Base-by-base conservation (phyloP, 805 yeast species). In the Candida vartiovaarae region DNA sequence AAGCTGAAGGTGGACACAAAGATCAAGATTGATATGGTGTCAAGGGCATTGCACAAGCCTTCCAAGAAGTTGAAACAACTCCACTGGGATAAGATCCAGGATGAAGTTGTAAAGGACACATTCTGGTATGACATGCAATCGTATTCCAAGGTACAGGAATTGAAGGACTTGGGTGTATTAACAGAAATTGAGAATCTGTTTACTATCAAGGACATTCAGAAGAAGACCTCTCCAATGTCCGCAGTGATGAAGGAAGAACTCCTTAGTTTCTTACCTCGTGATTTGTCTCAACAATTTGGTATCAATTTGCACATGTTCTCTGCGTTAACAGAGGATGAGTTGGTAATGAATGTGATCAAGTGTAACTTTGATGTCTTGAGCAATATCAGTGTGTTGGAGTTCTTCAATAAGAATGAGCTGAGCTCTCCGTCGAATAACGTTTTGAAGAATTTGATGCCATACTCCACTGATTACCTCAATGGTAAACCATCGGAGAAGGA, bases 271-370 rank as follows among this genome's bases (percentile, higher is more conserved):
- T 70, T 93, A 40, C 76, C 95, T 1, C 72, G 95, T 47, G 97
- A 91, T 55, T 66, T 89, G 37, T 86, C 95, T 1, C 99, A 93
- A 59, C 97, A 88, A 55, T 89, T 93, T 67, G 96, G 95, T 34
- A 93, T 93, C 57, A 90, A 91, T 59, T 70, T 93, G 41, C 98
- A 93, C 59, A 73, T 80, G 67, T 87, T 79, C 63, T 72, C 87
- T 5, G 67, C 68, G 35, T 51, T 77, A 24, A 52, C 81, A 1
- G 95, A 82, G 33, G 78, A 74, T 5, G 84, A 77, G 36, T 71
- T 91, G 28, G 82, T 91, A 6, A 42, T 53, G n/a, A 83, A 82
- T 59, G 76, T 93, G 7, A 66, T 93, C 47, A 75, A 71, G 38
- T 93, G 99, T 66, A 84, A 86, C 42, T 68, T 68, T 24, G 90